phyloP scores from a whole-genome alignment of 176 grass and related monocot genomes.

The Microstegium vimineum region DNA sequence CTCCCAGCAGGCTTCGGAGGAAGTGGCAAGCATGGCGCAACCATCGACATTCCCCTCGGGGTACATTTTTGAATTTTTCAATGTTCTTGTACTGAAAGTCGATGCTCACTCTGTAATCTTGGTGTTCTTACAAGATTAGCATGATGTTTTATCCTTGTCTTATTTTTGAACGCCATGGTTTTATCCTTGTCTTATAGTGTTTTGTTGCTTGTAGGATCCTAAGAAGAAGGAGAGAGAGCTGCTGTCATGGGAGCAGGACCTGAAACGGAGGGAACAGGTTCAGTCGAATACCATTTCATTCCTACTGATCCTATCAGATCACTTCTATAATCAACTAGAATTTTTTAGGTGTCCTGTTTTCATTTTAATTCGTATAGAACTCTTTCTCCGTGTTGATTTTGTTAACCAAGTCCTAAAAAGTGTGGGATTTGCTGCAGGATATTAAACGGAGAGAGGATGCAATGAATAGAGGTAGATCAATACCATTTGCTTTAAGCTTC shows the following conservation, averaged over 20 bases:
- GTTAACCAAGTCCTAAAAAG: constrained; percentile 6
- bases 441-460: constrained; percentile 80
- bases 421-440: constrained; percentile 44
- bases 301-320: not conserved
- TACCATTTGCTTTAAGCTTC: not conserved
- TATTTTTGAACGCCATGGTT: too few relatives aligned
- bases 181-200: not conserved
- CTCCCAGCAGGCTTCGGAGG: constrained; percentile 35
- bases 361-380: not conserved
- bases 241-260: constrained; percentile 68
- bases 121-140: not conserved
- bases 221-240: constrained; percentile 63
- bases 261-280: constrained; percentile 78
- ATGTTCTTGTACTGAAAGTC: not conserved
- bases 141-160: not conserved
- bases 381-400: not conserved
- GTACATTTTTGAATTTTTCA: not conserved
- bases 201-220: constrained; percentile 37
- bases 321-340: not conserved
- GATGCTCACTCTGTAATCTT: not conserved
- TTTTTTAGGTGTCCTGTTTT: not conserved
- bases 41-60: constrained; percentile 49
- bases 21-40: constrained; percentile 44
- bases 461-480: constrained; percentile 60
- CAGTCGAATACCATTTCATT: not conserved